Evolutionary conservation across 345 rosid genomes (phyloP), one percentile per base, ranked within the genome.

Genomic region (Brassica nigra): DNA sequence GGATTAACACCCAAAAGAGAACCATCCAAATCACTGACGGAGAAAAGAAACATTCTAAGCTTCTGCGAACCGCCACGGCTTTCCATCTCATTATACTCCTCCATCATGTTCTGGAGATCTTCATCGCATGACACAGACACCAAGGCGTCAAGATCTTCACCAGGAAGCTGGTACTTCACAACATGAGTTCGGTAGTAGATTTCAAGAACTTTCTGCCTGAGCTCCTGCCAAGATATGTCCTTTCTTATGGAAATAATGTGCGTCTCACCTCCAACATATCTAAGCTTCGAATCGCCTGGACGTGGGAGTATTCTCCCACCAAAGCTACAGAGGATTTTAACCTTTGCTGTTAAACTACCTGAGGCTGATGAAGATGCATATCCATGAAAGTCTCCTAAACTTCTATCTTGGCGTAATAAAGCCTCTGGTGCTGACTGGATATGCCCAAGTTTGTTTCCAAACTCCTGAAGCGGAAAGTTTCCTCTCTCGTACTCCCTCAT

Each of bases 221-320:
- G 91, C 71, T 86, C 92, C 65, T 76, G 87, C 88, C 89, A 94
- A 36, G 87, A 82, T 70, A 91, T 83, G 71, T 91, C 90, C 77
- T 84, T 90, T 69, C 88, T 78, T 68, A 91, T 81, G 59, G 91
- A 80, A 62, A 94, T 80, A 39, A 94, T 88, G 54, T 84, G 94
- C 37, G 97, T 94, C 54, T 94, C 92, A 65, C 98, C 97, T 75
- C 98, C 97, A 84, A 92, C 97, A 77, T 94, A 92, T 76, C 98
- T 87, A 31, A 90, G 95, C 85, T 84, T 91, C 70, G 94, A 89
- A 84, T 94, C 98, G 73, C 93, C 86, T 18, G 98, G 98, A 62
- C 98, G 88, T 66, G 93, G 96, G 12, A 92, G 78, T 79, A 94
- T 84, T 81, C 76, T 92, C 62, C 98, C 98, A 58, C 97, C 97